These are phyloP conservation scores for Diospyros lotus DNA, from an alignment of 148 eudicot genomes.

Conservation along the genomic window DNA sequence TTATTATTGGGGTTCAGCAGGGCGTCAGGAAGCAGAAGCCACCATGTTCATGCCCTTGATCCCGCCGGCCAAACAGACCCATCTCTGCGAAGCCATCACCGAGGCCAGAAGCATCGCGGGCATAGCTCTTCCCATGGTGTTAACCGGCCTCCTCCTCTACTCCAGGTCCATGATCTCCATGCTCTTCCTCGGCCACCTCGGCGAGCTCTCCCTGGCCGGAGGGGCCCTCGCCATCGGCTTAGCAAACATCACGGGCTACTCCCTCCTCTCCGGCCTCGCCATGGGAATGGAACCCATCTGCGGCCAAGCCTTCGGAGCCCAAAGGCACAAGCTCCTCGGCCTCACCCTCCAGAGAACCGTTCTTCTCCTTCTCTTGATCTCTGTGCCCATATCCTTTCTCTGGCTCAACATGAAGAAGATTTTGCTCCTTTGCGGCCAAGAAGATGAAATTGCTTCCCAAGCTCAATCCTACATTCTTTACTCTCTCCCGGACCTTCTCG, in stretches of 20 bases:
- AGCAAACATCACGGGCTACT: conserved; percentile 81
- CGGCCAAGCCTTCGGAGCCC: conserved; percentile 76
- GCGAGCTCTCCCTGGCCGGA: conserved; percentile 62
- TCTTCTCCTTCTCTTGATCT: conserved; percentile 43
- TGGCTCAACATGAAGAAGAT: conserved; percentile 68
- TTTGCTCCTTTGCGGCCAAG: conserved; percentile 53
- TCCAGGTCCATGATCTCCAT: conserved; percentile 72
- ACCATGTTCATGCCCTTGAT: conserved; percentile 1
- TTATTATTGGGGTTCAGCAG: not conserved
- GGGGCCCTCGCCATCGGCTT: conserved; percentile 73
- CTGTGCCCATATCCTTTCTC: conserved; percentile 56
- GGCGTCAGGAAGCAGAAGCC: not conserved
- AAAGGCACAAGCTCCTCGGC: conserved; percentile 55
- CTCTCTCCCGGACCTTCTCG: conserved; percentile 59
- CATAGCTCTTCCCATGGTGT: conserved; percentile 53
- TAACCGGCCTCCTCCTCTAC: conserved; percentile 62
- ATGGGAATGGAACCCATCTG: conserved; percentile 92
- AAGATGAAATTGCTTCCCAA: conserved; percentile 42
- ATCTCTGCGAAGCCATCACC: conserved; percentile 26
- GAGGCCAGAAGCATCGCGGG: conserved; percentile 45
- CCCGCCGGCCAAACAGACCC: conserved; percentile 17
- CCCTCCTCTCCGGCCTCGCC: conserved; percentile 71
- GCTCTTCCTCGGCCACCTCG: conserved; percentile 65
- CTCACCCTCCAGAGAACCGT: conserved; percentile 53
- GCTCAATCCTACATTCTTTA: conserved; percentile 55